phyloP scores from a whole-genome alignment of 441 rosid species.

The Breynia disticha region DNA sequence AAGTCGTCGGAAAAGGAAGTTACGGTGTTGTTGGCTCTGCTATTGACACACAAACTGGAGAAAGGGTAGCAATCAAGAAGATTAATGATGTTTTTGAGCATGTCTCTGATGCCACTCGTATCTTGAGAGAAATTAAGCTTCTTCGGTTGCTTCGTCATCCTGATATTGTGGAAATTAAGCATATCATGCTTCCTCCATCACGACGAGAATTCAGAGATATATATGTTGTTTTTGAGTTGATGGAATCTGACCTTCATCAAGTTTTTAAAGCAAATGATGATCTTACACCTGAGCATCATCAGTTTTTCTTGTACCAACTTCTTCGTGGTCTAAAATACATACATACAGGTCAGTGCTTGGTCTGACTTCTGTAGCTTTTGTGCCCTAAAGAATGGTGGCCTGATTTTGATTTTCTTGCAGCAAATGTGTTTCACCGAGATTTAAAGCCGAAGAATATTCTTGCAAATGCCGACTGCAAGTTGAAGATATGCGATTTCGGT shows the following conservation, averaged over 20 bases:
- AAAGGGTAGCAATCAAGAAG: constrained; percentile 89
- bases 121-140: constrained; percentile 85
- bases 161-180: constrained; percentile 83
- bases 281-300: constrained; percentile 93
- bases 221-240: constrained; percentile 86
- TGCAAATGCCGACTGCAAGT: constrained; percentile 96
- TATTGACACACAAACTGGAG: constrained; percentile 71
- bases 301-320: constrained; percentile 93
- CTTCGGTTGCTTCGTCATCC: constrained; percentile 88
- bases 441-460: constrained; percentile 94
- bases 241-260: constrained; percentile 99
- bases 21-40: constrained; percentile 97
- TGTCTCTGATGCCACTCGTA: constrained; percentile 94
- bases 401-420: constrained; percentile 33
- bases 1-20: constrained; percentile 94
- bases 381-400: constrained; percentile 14
- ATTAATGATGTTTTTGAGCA: constrained; percentile 94
- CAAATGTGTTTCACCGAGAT: constrained; percentile 95
- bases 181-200: constrained; percentile 95
- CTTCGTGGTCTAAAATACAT: constrained; percentile 89
- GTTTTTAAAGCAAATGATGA: constrained; percentile 92
- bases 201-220: constrained; percentile 84
- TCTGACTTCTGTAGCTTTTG: constrained; percentile 10
- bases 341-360: constrained; percentile 58
- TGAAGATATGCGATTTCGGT: constrained; percentile 98